Conservation (phyloP, 306 rosid species). For the Cicer bijugum region DNA sequence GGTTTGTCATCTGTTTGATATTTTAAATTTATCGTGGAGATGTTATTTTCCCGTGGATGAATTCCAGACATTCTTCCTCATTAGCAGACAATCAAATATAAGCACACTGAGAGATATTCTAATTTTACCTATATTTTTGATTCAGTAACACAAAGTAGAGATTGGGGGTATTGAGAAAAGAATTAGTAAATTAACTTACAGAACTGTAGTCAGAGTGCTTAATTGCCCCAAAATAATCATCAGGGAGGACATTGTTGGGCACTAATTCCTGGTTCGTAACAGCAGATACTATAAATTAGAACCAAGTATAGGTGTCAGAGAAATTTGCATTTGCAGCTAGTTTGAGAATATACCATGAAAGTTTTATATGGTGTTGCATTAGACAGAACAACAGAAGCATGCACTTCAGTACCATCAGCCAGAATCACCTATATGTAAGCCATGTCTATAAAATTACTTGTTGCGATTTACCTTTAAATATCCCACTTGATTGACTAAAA, state of each 20-base stretch:
- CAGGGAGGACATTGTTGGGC: constrained; percentile 71
- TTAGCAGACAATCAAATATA: constrained; percentile 1
- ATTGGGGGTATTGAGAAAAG: constrained; percentile 14
- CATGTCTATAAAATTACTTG: constrained; percentile 40
- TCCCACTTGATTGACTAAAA: constrained; percentile 50
- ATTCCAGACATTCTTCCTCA: constrained; percentile 26
- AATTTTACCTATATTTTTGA: neutral
- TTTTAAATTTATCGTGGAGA: constrained; percentile 29
- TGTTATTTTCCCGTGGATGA: constrained; percentile 27
- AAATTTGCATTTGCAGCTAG: constrained; percentile 23
- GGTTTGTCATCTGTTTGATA: constrained; percentile 25
- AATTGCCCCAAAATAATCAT: constrained; percentile 67
- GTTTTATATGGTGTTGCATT: constrained; percentile 93
- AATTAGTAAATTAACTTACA: constrained; percentile 58
- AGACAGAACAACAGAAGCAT: constrained; percentile 78
- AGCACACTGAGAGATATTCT: constrained; percentile 12
- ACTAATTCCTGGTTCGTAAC: constrained; percentile 69
- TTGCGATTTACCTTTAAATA: constrained; percentile 39
- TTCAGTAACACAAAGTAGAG: constrained; percentile 8
- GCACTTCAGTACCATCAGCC: constrained; percentile 81
- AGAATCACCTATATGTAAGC: constrained; percentile 64
- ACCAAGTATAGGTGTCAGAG: constrained; percentile 32
- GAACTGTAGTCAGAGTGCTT: constrained; percentile 85
- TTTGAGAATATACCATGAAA: constrained; percentile 65
- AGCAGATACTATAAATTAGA: constrained; percentile 43